Base-by-base conservation (phyloP, 345 rosid genomes). In the Isatis tinctoria region DNA sequence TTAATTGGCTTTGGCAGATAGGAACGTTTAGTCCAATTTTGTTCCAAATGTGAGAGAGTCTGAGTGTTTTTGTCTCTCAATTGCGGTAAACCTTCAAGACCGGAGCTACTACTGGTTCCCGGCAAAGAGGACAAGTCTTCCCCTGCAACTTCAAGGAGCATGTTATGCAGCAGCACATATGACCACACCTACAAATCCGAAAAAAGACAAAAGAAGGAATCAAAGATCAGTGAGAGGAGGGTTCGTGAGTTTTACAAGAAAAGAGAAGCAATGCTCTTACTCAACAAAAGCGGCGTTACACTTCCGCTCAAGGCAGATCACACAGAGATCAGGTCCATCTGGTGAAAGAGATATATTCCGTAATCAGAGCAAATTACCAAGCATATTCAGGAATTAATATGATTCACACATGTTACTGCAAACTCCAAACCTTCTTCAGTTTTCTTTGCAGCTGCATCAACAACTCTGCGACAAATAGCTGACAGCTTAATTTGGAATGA, bases 151-250 rank as follows among this genome's bases (percentile, higher is more conserved):
- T 43, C 24, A 6, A 28, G 44, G 90, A 82, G 83, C 98, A 93
- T 20, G 86, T n/a, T n/a, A 45, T 72, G 80, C 98, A 93, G 69
- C 97, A 87, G 82, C 97, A 91, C 94, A 91, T 84, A 77, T 91
- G 98, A 52, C 92, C 96, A 71, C 98, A 93, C 85, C 96, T 93
- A 82, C 81, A 40, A 80, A 4, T 49, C 36, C 49, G 24, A 77
- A 40, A 20, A 20, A 68, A 65, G 40, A 44, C 18, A 36, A 44
- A 44, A 56, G 2, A 17, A 16, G 36, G 41, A 51, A 51, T 37
- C 16, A 59, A 20, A 47, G 40, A 47, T 28, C 60, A 67, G n/a
- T 37, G 39, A 43, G 27, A 69, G 3, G 9, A 75, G 10, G 10
- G 13, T 12, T 53, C 17, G 32, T 45, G 62, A 17, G 22, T 47